These are phyloP conservation scores for Mycena albidolilacea DNA, from an alignment of 768 basidiomycete genomes.

Conservation along the genomic window DNA sequence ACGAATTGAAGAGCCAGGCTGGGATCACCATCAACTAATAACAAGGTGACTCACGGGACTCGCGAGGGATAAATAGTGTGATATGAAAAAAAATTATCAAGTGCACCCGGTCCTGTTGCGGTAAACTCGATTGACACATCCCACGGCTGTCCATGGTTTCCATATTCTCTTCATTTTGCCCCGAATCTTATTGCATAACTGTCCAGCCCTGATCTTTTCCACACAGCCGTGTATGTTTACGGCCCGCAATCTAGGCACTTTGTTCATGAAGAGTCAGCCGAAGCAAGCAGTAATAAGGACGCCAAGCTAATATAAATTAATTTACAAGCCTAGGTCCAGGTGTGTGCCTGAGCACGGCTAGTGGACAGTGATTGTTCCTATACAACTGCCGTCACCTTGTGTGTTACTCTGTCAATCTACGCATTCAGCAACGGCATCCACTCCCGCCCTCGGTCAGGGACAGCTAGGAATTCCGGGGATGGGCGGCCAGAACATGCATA, in stretches of 20 bases:
- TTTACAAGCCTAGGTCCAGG: constrained; percentile 3
- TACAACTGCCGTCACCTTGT: constrained; percentile 17
- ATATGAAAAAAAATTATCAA: background rate
- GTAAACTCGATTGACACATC: constrained; percentile 6
- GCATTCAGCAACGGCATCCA: constrained; percentile 6
- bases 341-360: constrained; percentile 3
- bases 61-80: no score
- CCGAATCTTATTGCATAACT: constrained; percentile 11
- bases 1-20: no score
- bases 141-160: background rate
- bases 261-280: constrained; percentile 14
- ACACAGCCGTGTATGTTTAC: constrained; percentile 2
- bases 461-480: background rate
- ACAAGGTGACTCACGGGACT: no score
- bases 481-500: constrained; percentile 8
- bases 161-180: constrained; percentile 5
- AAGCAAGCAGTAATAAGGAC: background rate
- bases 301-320: constrained; percentile 4
- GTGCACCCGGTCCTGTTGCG: constrained; percentile 1
- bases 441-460: constrained; percentile 12
- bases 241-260: constrained; percentile 11
- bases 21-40: no score
- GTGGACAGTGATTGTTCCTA: constrained; percentile 13
- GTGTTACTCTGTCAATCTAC: constrained; percentile 12
- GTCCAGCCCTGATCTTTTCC: constrained; percentile 1